phyloP scores from a whole-genome alignment of 495 filamentous ascomycete species.

The Aspergillus bridgeri region DNA sequence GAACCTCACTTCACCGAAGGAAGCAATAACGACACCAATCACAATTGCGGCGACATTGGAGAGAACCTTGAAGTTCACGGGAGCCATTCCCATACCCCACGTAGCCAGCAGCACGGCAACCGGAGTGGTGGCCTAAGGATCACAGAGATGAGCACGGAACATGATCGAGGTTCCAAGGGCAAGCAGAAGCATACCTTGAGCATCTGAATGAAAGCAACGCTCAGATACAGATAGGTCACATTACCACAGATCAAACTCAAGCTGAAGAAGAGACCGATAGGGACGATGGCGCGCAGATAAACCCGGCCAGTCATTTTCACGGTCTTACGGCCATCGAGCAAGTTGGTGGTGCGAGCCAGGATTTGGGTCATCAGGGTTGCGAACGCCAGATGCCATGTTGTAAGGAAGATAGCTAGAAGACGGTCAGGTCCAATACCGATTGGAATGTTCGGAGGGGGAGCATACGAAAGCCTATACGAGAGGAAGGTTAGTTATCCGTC shows the following conservation, averaged over 20 bases:
- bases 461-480: constrained; percentile 40
- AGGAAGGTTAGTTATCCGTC: not conserved
- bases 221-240: constrained; percentile 87
- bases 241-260: constrained; percentile 93
- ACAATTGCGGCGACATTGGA: constrained; percentile 87
- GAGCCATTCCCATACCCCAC: constrained; percentile 76
- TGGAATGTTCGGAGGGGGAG: constrained; percentile 10
- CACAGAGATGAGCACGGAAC: constrained; percentile 11
- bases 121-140: constrained; percentile 73
- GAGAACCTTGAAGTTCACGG: constrained; percentile 74
- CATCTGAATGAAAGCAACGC: constrained; percentile 97
- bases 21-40: constrained; percentile 83
- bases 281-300: constrained; percentile 86
- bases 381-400: constrained; percentile 89
- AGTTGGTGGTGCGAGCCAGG: constrained; percentile 75
- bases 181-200: constrained; percentile 66
- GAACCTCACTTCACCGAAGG: constrained; percentile 90
- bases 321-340: constrained; percentile 84
- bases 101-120: constrained; percentile 83
- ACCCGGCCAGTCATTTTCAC: constrained; percentile 93
- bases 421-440: constrained; percentile 5
- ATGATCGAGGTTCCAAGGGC: not conserved
- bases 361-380: constrained; percentile 89
- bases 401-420: constrained; percentile 62
- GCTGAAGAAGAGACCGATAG: constrained; percentile 90